Conservation (phyloP, 148 eudicot species). For the Selenicereus undatus region DNA sequence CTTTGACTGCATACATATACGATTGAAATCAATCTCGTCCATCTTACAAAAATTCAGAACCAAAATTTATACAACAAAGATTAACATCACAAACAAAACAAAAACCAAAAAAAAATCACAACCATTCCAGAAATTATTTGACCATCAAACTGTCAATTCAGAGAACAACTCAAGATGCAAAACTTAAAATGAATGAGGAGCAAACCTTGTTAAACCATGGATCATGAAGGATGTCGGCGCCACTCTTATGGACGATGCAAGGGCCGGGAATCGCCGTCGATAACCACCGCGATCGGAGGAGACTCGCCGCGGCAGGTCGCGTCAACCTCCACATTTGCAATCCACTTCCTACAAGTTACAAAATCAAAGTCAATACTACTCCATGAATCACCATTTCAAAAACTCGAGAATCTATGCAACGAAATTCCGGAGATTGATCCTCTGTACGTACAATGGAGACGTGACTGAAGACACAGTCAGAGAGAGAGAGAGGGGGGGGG, state of each 20-base stretch:
- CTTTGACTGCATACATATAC: background rate
- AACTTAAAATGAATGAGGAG: background rate
- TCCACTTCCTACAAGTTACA: background rate
- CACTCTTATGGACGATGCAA: constrained; percentile 89
- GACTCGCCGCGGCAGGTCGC: constrained; percentile 57
- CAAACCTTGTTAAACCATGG: constrained; percentile 98
- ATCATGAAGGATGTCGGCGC: constrained; percentile 95
- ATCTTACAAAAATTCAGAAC: background rate
- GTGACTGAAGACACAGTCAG: background rate
- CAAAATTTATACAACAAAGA: background rate
- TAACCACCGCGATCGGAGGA: constrained; percentile 52
- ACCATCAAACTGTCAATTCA: background rate
- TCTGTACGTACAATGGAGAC: constrained; percentile 6
- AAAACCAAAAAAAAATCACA: background rate
- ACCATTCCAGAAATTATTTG: background rate
- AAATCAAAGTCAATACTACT: constrained; percentile 1
- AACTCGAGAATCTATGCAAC: background rate
- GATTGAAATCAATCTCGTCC: background rate
- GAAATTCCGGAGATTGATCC: no score
- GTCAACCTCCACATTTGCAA: constrained; percentile 56
- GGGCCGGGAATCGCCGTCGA: constrained; percentile 85
- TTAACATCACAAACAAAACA: background rate
- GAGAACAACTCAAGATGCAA: background rate
- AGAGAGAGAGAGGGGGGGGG: background rate
- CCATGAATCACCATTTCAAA: background rate